phyloP scores from a whole-genome alignment of 371 early-diverging fungal genomes.

The Mucor ambiguus region DNA sequence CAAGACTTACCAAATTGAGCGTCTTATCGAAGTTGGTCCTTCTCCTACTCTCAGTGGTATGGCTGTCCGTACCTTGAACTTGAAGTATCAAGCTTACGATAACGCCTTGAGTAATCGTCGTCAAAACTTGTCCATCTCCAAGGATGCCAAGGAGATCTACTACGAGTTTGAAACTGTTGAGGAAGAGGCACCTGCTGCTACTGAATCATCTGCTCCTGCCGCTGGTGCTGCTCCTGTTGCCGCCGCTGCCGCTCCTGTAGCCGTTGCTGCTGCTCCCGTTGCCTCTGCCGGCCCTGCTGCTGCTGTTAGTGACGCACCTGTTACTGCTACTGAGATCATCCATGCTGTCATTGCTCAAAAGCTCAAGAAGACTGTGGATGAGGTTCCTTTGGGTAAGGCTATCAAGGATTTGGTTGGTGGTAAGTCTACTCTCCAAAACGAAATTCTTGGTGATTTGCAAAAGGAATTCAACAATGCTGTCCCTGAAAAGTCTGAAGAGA shows the following conservation, averaged over 20 bases:
- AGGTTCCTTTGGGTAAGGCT: constrained; percentile 76
- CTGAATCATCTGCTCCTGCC: constrained; percentile 34
- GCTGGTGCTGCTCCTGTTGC: constrained; percentile 37
- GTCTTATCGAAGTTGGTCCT: constrained; percentile 93
- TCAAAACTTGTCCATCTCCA: constrained; percentile 84
- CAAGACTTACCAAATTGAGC: constrained; percentile 78
- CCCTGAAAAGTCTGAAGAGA: constrained; percentile 94
- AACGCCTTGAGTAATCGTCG: constrained; percentile 91
- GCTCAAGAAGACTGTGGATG: constrained; percentile 81
- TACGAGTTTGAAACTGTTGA: constrained; percentile 79
- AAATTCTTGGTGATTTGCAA: constrained; percentile 94
- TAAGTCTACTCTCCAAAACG: constrained; percentile 96
- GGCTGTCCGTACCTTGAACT: constrained; percentile 93
- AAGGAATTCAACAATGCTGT: constrained; percentile 88
- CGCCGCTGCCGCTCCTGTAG: constrained; percentile 55
- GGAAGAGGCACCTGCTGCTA: constrained; percentile 50
- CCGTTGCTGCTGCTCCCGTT: constrained; percentile 53
- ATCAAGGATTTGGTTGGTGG: constrained; percentile 96
- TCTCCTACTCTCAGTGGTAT: constrained; percentile 89
- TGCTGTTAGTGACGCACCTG: constrained; percentile 70
- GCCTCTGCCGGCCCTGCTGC: constrained; percentile 27
- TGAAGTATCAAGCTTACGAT: constrained; percentile 96
- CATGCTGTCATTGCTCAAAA: constrained; percentile 90
- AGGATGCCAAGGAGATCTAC: constrained; percentile 92
- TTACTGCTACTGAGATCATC: constrained; percentile 79